Evolutionary conservation across 257 asterid species (phyloP), one percentile per base, ranked within the genome.

Genomic region (Petunia secreta): DNA sequence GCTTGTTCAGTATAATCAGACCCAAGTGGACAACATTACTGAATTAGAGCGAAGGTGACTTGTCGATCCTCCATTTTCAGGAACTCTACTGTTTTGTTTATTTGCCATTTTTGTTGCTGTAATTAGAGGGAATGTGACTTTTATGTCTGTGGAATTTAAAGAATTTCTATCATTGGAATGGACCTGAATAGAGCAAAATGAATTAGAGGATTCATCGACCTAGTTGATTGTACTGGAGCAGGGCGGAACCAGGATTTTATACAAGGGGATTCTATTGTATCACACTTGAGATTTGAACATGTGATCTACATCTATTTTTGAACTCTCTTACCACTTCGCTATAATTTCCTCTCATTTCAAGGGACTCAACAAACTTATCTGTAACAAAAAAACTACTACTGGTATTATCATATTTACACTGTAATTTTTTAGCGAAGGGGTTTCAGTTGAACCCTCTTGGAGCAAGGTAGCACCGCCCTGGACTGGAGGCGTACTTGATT

Each of bases 1-100:
- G 93, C 91, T 94, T 80, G 98, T 92, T 87, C 98, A 94, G 85
- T 94, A 94, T 87, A 94, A 94, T 85, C 98, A 94, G 86, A 94
- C 96, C 4, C 97, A 94, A 85, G 98, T 92, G 8, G 97, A 92
- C 84, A 92, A 92, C 85, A 91, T 92, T 44, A 89, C 94, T 2
- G 97, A 93, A 84, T 83, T 93, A 81, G 97, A 92, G 75, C 80
- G 93, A 82, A 90, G 94, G 97, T 92, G 85, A 85, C 64, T 55
- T 4, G 62, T 68, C 66, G 68, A 69, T 66, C 38, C 46, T 68
- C 77, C 1, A 4, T 37, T 64, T 64, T 64, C 71, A 64, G 3
- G 11, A 63, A 14, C 71, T 63, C 34, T 3, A 15, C 15, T 68
- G 4, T 14, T 13, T 43, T 69, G 38, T 2, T 69, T 43, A 4